phyloP scores from a whole-genome alignment of 768 basidiomycete species.

The Agaricus blazei region DNA sequence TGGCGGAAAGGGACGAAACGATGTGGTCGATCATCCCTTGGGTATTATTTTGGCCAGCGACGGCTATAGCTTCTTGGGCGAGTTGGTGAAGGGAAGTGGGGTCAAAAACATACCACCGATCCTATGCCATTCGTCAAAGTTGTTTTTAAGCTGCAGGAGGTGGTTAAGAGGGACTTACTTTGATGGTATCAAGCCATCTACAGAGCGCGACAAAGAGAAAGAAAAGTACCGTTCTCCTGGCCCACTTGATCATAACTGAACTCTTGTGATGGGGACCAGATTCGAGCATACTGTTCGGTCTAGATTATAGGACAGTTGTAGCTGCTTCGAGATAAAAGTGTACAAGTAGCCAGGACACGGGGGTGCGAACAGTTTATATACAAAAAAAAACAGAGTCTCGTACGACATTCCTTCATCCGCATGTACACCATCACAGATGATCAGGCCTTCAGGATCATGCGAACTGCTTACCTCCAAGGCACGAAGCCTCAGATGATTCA shows the following conservation, averaged over 20 bases:
- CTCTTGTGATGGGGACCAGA: too few species aligned
- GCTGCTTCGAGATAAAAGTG: too few species aligned
- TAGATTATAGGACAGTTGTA: too few species aligned
- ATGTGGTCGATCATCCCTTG: conserved; percentile 78
- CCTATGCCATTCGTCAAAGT: conserved; percentile 32
- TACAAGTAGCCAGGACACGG: too few species aligned
- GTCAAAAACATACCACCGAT: conserved; percentile 85
- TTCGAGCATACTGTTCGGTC: too few species aligned
- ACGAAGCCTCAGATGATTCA: too few species aligned
- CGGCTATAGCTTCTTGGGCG: conserved; percentile 64
- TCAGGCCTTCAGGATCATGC: too few species aligned
- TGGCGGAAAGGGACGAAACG: conserved; percentile 65
- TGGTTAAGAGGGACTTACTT: conserved; percentile 33
- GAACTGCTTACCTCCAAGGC: too few species aligned
- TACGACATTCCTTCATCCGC: too few species aligned
- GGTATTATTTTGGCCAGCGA: conserved; percentile 54
- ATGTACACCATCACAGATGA: too few species aligned
- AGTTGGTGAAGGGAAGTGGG: conserved; percentile 68
- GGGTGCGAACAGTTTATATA: too few species aligned
- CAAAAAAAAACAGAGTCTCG: too few species aligned
- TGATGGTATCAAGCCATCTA: conserved; percentile 56
- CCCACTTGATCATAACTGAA: conserved; percentile 27
- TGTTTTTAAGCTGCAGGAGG: background rate
- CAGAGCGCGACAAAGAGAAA: conserved; percentile 33
- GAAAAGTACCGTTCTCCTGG: conserved; percentile 27